Conservation (phyloP, 441 rosid genomes). For the Gossypium gossypioides region DNA sequence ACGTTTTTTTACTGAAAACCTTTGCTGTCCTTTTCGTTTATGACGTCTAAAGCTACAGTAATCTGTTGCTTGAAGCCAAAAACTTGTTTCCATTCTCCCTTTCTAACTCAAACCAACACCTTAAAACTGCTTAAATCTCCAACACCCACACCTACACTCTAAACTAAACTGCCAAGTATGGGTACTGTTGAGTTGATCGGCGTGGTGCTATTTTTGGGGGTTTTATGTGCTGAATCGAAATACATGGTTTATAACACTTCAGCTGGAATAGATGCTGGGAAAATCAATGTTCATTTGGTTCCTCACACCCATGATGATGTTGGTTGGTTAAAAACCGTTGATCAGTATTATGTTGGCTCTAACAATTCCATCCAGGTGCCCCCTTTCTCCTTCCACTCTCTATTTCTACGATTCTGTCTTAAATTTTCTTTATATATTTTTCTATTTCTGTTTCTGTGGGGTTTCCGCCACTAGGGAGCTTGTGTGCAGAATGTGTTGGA, state of each 20-base stretch:
- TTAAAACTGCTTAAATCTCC: constrained; percentile 1
- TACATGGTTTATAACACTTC: constrained; percentile 80
- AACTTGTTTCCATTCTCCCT: background rate
- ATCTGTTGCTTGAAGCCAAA: background rate
- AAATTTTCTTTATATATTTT: background rate
- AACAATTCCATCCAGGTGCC: constrained; percentile 91
- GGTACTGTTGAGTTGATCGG: constrained; percentile 13
- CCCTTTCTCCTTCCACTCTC: constrained; percentile 3
- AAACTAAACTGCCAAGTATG: constrained; percentile 11
- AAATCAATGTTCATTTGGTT: constrained; percentile 91
- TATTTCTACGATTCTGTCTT: background rate
- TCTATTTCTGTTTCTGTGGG: background rate
- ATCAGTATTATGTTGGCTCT: constrained; percentile 97
- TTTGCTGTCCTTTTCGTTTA: background rate
- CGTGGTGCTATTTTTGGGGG: constrained; percentile 27
- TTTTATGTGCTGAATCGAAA: constrained; percentile 47
- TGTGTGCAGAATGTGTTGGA: constrained; percentile 93
- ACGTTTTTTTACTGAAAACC: background rate
- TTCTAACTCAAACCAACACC: background rate
- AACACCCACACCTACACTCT: background rate
- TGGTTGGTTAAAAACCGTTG: constrained; percentile 96
- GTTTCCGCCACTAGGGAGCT: constrained; percentile 48
- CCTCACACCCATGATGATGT: constrained; percentile 95
- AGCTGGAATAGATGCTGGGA: constrained; percentile 58
- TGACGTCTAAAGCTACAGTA: background rate